Percentiles rank a stretch among this genome's conserved stretches.
These are phyloP conservation scores for Beta corolliflora DNA, from an alignment of 179 eudicot species.

Conservation along the genomic window DNA sequence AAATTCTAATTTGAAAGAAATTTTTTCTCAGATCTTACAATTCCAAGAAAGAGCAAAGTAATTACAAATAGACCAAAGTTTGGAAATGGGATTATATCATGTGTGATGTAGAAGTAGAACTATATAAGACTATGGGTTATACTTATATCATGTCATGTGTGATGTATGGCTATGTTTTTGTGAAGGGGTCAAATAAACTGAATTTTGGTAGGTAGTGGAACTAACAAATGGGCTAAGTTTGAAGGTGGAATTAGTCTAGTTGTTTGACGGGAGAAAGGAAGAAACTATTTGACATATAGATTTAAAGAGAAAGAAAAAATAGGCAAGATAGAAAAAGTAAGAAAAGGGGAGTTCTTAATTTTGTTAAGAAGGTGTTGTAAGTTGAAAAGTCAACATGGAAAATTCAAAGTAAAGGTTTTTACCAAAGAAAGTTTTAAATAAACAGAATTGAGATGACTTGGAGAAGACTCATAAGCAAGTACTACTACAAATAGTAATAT, in stretches of 20 bases:
- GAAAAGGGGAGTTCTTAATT: not conserved
- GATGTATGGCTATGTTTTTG: too few species aligned
- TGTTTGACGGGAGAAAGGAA: slow-evolving; percentile 9
- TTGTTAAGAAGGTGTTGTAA: not conserved
- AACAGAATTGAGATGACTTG: not conserved
- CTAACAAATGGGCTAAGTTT: slow-evolving; percentile 15
- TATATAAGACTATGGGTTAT: too few species aligned
- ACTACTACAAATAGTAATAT: too few species aligned
- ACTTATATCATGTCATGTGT: too few species aligned
- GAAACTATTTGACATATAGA: not conserved
- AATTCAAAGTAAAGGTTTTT: not conserved
- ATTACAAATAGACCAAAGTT: not conserved
- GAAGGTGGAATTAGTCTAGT: slow-evolving; percentile 32
- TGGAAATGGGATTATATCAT: slow-evolving; percentile 3
- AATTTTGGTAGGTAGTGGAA: slow-evolving; percentile 4
- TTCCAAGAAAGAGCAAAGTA: not conserved
- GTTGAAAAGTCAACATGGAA: slow-evolving; percentile 11
- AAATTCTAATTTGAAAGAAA: not conserved
- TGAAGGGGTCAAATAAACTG: slow-evolving; percentile 16
- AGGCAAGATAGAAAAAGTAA: not conserved
- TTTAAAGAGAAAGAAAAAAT: not conserved
- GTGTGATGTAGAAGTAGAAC: not conserved
- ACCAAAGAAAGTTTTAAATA: not conserved
- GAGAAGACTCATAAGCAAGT: not conserved
- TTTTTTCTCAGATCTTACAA: not conserved